These are phyloP conservation scores for Phaeosphaeriaceae sp. DNA, from an alignment of 2,329 filamentous ascomycete species.

Conservation along the genomic window DNA sequence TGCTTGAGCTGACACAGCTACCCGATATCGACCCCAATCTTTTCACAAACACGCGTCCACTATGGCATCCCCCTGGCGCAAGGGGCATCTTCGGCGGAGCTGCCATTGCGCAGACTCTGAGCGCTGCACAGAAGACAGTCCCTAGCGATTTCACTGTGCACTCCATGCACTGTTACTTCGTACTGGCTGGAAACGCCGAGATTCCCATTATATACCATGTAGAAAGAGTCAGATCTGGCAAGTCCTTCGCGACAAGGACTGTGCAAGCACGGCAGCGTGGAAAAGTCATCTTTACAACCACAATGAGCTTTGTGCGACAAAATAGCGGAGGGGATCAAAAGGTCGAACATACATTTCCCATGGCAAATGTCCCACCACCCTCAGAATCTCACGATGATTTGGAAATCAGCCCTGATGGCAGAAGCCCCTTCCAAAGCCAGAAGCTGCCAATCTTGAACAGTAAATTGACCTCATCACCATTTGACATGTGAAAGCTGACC, in stretches of 20 bases:
- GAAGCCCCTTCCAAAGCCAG: constrained; percentile 65
- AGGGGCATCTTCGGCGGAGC: constrained; percentile 92
- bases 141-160: constrained; percentile 81
- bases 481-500: constrained; percentile 22
- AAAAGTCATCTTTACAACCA: constrained; percentile 92
- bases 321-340: constrained; percentile 62
- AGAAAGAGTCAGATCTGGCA: constrained; percentile 88
- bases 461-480: constrained; percentile 19
- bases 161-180: constrained; percentile 99
- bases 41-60: constrained; percentile 89
- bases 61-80: constrained; percentile 92
- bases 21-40: constrained; percentile 80
- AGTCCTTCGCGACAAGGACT: constrained; percentile 87
- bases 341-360: constrained; percentile 69
- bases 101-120: constrained; percentile 89
- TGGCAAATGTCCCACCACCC: constrained; percentile 56
- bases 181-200: constrained; percentile 83
- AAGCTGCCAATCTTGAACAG: constrained; percentile 63
- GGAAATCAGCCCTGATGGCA: constrained; percentile 36
- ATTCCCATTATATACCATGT: constrained; percentile 95
- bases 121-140: constrained; percentile 88
- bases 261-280: constrained; percentile 94
- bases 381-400: constrained; percentile 47
- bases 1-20: constrained; percentile 83
- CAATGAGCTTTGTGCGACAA: constrained; percentile 82